Percentiles rank a stretch among this genome's conserved stretches.
Conservation (phyloP, 1,139 yeast genomes). For the Taphrina populina region DNA sequence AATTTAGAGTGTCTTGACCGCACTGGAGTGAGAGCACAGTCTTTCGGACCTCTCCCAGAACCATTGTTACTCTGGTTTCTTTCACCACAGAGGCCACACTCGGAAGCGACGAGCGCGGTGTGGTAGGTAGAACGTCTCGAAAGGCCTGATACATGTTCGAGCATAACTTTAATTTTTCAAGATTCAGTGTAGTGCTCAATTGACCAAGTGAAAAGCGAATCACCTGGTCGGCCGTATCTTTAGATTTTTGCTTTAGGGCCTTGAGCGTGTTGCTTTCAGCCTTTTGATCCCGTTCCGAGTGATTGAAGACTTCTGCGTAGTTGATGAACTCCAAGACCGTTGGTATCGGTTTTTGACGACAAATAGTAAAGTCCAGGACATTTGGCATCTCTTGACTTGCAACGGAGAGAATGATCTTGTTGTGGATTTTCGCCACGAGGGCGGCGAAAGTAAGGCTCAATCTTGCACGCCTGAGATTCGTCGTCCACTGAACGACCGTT, state of each 20-base stretch:
- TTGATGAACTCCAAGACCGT: slow-evolving; percentile 15
- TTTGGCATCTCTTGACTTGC: neutral
- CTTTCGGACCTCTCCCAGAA: neutral
- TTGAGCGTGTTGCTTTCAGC: slow-evolving; percentile 5
- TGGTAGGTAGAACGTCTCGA: too few relatives aligned
- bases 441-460: slow-evolving; percentile 3
- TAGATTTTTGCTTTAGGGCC: slow-evolving; percentile 15
- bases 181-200: neutral
- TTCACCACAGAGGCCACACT: neutral
- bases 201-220: slow-evolving; percentile 14
- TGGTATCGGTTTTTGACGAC: slow-evolving; percentile 7
- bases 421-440: neutral
- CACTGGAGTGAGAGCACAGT: too few relatives aligned
- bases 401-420: neutral
- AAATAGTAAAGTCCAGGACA: slow-evolving; percentile 11
- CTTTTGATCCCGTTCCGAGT: slow-evolving; percentile 3
- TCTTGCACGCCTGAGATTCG: too few relatives aligned
- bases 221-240: slow-evolving; percentile 1
- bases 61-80: neutral
- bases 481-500: too few relatives aligned
- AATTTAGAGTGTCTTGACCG: too few relatives aligned
- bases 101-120: too few relatives aligned
- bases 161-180: neutral
- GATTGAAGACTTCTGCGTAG: slow-evolving; percentile 17
- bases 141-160: too few relatives aligned